Base-by-base conservation (phyloP, 1,139 yeast genomes). In the Saccharomycopsis crataegensis region DNA sequence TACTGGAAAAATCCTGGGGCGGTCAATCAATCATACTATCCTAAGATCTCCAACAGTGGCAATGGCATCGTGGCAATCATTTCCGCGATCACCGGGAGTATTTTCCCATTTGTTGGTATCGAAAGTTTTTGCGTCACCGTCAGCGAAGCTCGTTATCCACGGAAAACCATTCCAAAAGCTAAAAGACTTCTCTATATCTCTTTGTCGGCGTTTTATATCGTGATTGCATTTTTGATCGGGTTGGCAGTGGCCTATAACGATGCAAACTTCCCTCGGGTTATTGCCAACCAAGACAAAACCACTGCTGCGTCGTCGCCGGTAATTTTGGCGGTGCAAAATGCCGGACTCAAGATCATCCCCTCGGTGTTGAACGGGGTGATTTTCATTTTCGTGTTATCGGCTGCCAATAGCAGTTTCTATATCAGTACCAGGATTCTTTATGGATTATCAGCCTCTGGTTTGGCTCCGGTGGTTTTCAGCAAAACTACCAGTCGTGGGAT, bases 1-100 rank as follows among this genome's bases (percentile, higher is more conserved):
- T 83, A 79, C 65, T 83, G 89, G 89, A 73, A 78, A 57, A 65
- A 77, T 53, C 83, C 82, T 8, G 77, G 79, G 50, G 80, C 85
- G 0, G 28, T 56, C 17, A 53, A 50, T 42, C 9, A 28, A 3
- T 16, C 43, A 16, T 22, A 17, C 12, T 46, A 52, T 43, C 11
- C 32, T 8, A 41, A 9, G 5, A 22, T 33, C 3, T 8, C 43
- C 33, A 22, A 31, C 2, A 31, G n/a, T 9, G 47, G 42, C 14
- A 43, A 42, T 36, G 47, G 40, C 28, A 74, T 75, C 58, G 77
- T 75, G 40, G 65, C 79, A 0, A 74, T 75, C 55, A 68, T 74
- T 50, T 68, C 78, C 8, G 78, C 43, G 2, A 49, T 51, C 8
- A 48, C 52, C 8, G 38, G 22, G 9, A 45, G 50, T 43, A 77